These are phyloP conservation scores for Terfezia boudieri DNA, from an alignment of 495 filamentous ascomycete genomes.

Conservation along the genomic window DNA sequence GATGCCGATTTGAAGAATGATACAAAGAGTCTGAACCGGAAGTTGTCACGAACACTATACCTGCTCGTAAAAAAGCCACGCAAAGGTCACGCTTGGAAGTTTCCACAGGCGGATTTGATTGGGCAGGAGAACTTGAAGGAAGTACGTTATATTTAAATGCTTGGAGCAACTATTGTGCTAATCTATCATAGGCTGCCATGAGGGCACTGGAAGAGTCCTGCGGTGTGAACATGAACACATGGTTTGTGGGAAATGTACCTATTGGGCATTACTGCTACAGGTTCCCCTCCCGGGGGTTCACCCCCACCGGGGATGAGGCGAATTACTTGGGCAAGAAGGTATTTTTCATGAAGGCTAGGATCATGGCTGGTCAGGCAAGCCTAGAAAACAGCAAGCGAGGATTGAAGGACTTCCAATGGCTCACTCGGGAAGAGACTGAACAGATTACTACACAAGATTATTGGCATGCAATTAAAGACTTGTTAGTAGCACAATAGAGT, in stretches of 20 bases:
- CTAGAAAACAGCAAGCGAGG: slow-evolving; percentile 47
- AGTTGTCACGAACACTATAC: slow-evolving; percentile 61
- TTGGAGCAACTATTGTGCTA: neutral
- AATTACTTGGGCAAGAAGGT: slow-evolving; percentile 43
- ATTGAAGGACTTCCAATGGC: slow-evolving; percentile 70
- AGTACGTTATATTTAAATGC: slow-evolving; percentile 29
- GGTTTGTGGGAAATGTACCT: slow-evolving; percentile 81
- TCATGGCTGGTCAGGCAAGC: slow-evolving; percentile 89
- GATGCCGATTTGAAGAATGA: slow-evolving; percentile 63
- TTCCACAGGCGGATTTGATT: slow-evolving; percentile 45
- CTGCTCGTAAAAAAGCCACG: slow-evolving; percentile 52
- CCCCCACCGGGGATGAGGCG: slow-evolving; percentile 6
- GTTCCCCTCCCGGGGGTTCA: slow-evolving; percentile 21
- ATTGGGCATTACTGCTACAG: slow-evolving; percentile 49
- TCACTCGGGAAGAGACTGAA: slow-evolving; percentile 68
- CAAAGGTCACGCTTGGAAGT: slow-evolving; percentile 35
- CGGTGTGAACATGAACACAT: slow-evolving; percentile 96
- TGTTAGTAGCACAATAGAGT: slow-evolving; percentile 46
- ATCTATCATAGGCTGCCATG: slow-evolving; percentile 43
- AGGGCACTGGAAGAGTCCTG: slow-evolving; percentile 51
- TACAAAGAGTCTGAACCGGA: slow-evolving; percentile 49
- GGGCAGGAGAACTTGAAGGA: slow-evolving; percentile 53
- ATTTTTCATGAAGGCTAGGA: slow-evolving; percentile 88
- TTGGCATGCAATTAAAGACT: slow-evolving; percentile 51
- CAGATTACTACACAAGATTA: slow-evolving; percentile 38